Evolutionary conservation across 176 grass and related monocot genomes (phyloP).

Genomic region (Metroxylon sagu): DNA sequence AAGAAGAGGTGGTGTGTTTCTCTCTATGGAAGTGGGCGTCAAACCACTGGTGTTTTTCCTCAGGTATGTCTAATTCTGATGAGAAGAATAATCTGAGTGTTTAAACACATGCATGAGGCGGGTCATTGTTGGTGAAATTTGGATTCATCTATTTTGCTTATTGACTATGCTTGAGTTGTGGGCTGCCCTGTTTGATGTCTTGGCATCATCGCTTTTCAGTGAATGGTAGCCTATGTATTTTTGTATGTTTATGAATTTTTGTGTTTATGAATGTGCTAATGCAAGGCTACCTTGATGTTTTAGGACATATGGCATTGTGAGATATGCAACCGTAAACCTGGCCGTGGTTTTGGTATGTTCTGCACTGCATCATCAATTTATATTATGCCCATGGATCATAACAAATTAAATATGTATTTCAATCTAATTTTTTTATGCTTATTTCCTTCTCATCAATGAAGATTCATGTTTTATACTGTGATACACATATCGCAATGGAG

Average conservation of each 20-base stretch:
- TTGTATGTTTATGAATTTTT: neutral
- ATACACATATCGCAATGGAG: no score
- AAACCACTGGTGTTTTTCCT: constrained; percentile 99
- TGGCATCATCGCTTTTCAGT: neutral
- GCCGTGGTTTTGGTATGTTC: constrained; percentile 84
- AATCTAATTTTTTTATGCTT: no score
- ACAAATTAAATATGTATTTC: no score
- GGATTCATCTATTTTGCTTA: no score
- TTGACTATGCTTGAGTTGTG: no score
- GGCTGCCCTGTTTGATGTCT: neutral
- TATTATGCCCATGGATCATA: no score
- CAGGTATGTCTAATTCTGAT: constrained; percentile 42
- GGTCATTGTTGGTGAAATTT: no score
- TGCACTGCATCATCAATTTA: neutral
- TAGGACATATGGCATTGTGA: constrained; percentile 99
- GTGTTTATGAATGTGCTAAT: neutral
- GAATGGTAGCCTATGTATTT: neutral
- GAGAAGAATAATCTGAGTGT: no score
- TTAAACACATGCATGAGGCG: no score
- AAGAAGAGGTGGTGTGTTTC: constrained; percentile 33
- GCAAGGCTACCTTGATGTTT: neutral
- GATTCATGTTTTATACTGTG: no score
- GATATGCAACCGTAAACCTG: constrained; percentile 86
- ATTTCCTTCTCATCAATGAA: no score
- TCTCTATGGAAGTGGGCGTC: constrained; percentile 60